Evolutionary conservation across 2,329 filamentous ascomycete species (phyloP), one percentile per base, ranked within the genome.

Genomic region (Phoma sp.): DNA sequence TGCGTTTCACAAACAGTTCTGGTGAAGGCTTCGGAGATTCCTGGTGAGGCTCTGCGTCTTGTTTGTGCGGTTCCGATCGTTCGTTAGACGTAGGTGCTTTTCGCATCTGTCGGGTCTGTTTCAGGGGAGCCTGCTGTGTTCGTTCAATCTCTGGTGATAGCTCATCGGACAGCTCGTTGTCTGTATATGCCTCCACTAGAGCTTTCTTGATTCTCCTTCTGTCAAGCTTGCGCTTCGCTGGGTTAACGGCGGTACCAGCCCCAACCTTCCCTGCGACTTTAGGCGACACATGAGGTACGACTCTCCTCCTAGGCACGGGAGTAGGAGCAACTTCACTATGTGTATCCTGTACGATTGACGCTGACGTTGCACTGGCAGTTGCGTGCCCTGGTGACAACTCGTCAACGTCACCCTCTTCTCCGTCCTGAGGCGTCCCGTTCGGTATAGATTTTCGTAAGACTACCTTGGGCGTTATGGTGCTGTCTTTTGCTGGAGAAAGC

Each of bases 401-500:
- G 39, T 72, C 69, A 14, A 62, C 40, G 11, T 59, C 63, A 22
- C 56, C 58, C 8, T 61, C 58, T 24, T 61, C 57, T 24, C 58
- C 40, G 4, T 30, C 52, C 10, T 49, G 33, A 37, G 40, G 36
- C 32, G 14, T n/a, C 7, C 30, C 52, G 7, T 64, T 60, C 30
- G 53, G 41, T 36, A 56, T 47, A 5, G 47, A 44, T 13, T 47
- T 32, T 29, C 25, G 50, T 24, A 38, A 54, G 11, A 64, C 43
- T 10, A 66, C 47, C 22, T 55, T 58, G n/a, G 62, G 58, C 14
- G 59, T 64, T 4, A 39, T 38, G 1, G 39, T 39, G 22, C 56
- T 55, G 6, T 37, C 36, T 11, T 61, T 51, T 36, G 59, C 57
- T 8, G 68, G 66, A 4, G 68, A 67, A 10, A 72, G 52, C 44